Percentiles rank a stretch among this genome's conserved stretches.
These are phyloP conservation scores for Triticum urartu DNA, from an alignment of 176 grass and related monocot species.

Conservation along the genomic window DNA sequence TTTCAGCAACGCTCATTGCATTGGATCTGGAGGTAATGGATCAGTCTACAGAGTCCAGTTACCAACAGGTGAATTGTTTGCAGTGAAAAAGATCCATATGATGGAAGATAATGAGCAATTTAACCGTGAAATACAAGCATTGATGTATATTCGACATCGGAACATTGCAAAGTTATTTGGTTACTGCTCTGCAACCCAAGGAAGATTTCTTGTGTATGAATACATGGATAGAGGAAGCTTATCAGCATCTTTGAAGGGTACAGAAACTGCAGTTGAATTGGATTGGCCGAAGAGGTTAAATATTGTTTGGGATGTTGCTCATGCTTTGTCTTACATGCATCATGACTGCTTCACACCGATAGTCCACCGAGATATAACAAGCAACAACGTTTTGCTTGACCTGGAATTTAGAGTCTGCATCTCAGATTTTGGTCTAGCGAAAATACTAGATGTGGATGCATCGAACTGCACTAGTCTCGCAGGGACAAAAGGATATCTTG, in stretches of 20 bases:
- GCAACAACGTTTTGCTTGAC: background rate
- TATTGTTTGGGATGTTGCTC: background rate
- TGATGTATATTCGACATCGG: background rate
- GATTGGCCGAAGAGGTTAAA: background rate
- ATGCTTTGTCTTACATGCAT: constrained; percentile 1
- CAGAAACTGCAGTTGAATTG: background rate
- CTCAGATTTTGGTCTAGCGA: background rate
- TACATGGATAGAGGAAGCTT: constrained; percentile 23
- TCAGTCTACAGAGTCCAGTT: background rate
- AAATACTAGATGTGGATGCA: background rate
- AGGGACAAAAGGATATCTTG: background rate
- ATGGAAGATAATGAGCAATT: background rate
- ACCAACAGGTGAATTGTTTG: background rate
- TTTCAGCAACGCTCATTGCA: background rate
- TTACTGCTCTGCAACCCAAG: background rate
- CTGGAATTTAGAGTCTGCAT: background rate
- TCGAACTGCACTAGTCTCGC: background rate
- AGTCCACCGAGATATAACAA: background rate
- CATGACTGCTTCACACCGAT: background rate
- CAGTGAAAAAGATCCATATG: constrained; percentile 2
- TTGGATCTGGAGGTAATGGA: background rate
- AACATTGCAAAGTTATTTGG: constrained; percentile 1
- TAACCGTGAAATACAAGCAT: background rate
- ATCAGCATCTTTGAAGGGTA: background rate
- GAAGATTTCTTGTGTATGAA: background rate